Evolutionary conservation across 2,329 filamentous ascomycete species (phyloP).

Genomic region (Fusarium camptoceras): DNA sequence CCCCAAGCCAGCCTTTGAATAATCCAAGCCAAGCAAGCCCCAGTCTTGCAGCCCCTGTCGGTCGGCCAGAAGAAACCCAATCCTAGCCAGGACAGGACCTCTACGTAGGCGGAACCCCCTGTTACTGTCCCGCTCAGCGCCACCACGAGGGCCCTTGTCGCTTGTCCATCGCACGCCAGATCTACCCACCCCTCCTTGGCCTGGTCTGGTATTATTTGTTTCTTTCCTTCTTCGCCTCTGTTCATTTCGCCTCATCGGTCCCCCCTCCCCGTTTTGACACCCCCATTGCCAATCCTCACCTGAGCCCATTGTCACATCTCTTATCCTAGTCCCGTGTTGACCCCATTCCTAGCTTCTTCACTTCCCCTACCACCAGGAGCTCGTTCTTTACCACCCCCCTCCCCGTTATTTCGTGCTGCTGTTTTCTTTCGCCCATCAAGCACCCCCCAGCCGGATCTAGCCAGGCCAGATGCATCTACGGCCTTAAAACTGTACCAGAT

Average conservation of each 20-base stretch:
- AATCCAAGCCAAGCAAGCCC: slow-evolving; percentile 28
- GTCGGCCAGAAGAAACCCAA: slow-evolving; percentile 35
- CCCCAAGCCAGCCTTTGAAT: slow-evolving; percentile 23
- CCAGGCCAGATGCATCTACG: slow-evolving; percentile 54
- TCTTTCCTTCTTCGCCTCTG: slow-evolving; percentile 40
- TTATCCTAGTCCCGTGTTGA: slow-evolving; percentile 46
- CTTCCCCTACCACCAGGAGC: slow-evolving; percentile 39
- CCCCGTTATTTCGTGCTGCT: slow-evolving; percentile 35
- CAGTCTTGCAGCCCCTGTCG: slow-evolving; percentile 30
- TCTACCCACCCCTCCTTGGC: slow-evolving; percentile 47
- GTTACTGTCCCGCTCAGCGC: slow-evolving; percentile 49
- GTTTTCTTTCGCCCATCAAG: slow-evolving; percentile 37
- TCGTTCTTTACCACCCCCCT: slow-evolving; percentile 38
- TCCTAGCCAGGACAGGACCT: slow-evolving; percentile 33
- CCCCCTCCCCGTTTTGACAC: slow-evolving; percentile 41
- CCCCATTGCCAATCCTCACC: slow-evolving; percentile 45
- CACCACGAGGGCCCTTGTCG: slow-evolving; percentile 51
- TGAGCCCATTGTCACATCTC: slow-evolving; percentile 46
- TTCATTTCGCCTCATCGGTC: slow-evolving; percentile 44
- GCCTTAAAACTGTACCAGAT: slow-evolving; percentile 53
- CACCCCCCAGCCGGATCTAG: slow-evolving; percentile 47
- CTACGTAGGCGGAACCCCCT: slow-evolving; percentile 35
- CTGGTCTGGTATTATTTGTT: slow-evolving; percentile 41
- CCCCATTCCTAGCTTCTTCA: slow-evolving; percentile 46
- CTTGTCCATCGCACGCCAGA: slow-evolving; percentile 50